Percentiles rank a stretch among this genome's conserved stretches.
These are phyloP conservation scores for Diospyros lotus DNA, from an alignment of 148 eudicot species.

Conservation along the genomic window DNA sequence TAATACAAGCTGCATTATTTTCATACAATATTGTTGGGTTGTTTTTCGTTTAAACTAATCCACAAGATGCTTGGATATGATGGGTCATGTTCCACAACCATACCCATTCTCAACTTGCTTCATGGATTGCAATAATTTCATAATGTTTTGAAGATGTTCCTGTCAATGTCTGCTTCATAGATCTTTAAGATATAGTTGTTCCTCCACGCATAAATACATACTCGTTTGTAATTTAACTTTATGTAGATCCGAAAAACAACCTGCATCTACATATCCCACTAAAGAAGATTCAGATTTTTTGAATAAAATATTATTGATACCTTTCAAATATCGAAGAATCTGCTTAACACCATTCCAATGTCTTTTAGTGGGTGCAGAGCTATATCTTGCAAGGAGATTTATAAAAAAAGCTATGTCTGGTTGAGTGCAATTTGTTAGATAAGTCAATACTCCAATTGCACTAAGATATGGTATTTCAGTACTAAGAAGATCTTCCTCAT, in stretches of 20 bases:
- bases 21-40: neutral
- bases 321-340: neutral
- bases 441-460: neutral
- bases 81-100: constrained; percentile 1
- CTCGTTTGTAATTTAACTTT: neutral
- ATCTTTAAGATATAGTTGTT: neutral
- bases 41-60: neutral
- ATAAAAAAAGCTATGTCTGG: neutral
- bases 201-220: neutral
- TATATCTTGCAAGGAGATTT: neutral
- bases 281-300: neutral
- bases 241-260: neutral
- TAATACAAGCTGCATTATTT: constrained; percentile 16
- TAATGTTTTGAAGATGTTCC: neutral
- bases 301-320: neutral
- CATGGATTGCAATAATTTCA: neutral
- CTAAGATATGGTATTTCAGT: neutral
- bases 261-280: neutral
- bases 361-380: neutral
- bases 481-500: neutral
- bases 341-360: neutral
- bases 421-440: neutral
- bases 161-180: neutral
- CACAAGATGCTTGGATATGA: neutral
- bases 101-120: neutral